phyloP scores from a whole-genome alignment of 2,329 filamentous ascomycete species.

The Diaporthe sp. region DNA sequence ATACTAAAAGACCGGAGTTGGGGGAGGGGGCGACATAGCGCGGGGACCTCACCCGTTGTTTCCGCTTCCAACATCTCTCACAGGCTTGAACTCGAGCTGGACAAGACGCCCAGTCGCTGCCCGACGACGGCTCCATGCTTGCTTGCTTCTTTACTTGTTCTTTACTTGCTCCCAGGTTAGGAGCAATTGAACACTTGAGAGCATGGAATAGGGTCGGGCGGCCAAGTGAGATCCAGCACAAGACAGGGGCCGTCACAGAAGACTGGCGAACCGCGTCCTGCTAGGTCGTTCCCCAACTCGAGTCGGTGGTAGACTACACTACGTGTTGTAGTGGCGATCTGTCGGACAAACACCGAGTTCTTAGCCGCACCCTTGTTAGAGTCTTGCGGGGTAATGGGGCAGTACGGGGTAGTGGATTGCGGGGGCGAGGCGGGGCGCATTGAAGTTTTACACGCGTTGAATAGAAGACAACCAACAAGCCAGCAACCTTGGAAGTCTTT shows the following conservation, averaged over 20 bases:
- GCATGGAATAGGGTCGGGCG: neutral
- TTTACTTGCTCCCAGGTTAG: too few relatives aligned
- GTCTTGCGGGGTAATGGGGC: neutral
- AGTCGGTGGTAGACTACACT: too few relatives aligned
- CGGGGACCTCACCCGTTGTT: neutral
- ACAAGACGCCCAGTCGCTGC: neutral
- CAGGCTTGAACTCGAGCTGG: neutral
- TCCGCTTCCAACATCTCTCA: slow-evolving; percentile 16
- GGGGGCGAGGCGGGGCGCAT: too few relatives aligned
- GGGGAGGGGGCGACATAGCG: too few relatives aligned
- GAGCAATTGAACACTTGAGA: too few relatives aligned
- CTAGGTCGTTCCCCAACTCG: neutral
- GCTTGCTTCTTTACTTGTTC: neutral
- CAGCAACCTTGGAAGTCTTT: too few relatives aligned
- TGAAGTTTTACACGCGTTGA: too few relatives aligned
- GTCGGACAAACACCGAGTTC: neutral
- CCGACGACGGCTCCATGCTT: neutral
- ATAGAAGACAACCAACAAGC: too few relatives aligned
- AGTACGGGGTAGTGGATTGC: neutral
- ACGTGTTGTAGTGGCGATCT: neutral
- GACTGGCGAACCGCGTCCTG: neutral
- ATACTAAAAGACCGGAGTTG: neutral
- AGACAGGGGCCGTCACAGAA: neutral
- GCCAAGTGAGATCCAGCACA: neutral
- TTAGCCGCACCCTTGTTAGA: neutral